These are phyloP conservation scores for Sclerotinia subarctica DNA, from an alignment of 2,329 filamentous ascomycete genomes.

Conservation along the genomic window DNA sequence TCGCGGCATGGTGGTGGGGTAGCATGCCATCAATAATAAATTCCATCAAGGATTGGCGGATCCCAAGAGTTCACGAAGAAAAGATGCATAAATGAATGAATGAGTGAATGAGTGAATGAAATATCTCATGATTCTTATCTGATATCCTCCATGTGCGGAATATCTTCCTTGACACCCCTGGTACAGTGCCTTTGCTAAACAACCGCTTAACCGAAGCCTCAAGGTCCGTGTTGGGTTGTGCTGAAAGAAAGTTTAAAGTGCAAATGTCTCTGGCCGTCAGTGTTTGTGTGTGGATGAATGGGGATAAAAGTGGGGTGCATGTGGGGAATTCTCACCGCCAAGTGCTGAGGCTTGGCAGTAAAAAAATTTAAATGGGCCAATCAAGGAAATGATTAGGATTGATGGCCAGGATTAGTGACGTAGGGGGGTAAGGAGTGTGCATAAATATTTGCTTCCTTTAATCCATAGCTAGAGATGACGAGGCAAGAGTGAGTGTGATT, in stretches of 20 bases:
- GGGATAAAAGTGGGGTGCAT: neutral
- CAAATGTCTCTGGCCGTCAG: neutral
- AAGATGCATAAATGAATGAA: neutral
- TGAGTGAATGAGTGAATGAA: too few relatives aligned
- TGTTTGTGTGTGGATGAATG: neutral
- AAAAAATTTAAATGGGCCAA: neutral
- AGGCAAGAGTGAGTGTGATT: too few relatives aligned
- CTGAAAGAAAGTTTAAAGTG: neutral
- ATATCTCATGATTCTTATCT: too few relatives aligned
- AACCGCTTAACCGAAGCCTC: too few relatives aligned
- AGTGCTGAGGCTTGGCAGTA: constrained; percentile 1
- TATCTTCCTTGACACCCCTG: too few relatives aligned
- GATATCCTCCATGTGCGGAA: too few relatives aligned
- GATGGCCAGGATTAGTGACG: constrained; percentile 4
- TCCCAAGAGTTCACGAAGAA: neutral
- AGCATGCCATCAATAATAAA: too few relatives aligned
- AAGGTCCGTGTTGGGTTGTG: too few relatives aligned
- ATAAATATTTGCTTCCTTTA: too few relatives aligned
- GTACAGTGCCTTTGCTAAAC: too few relatives aligned
- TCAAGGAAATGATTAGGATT: neutral
- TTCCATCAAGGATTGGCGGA: neutral
- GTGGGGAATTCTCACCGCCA: neutral
- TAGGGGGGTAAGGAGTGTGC: neutral
- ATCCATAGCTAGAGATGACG: too few relatives aligned
- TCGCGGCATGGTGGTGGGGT: neutral